Evolutionary conservation across 169 alveolate species (phyloP), one percentile per base, ranked within the genome.

Genomic region (Eimeria sp.): DNA sequence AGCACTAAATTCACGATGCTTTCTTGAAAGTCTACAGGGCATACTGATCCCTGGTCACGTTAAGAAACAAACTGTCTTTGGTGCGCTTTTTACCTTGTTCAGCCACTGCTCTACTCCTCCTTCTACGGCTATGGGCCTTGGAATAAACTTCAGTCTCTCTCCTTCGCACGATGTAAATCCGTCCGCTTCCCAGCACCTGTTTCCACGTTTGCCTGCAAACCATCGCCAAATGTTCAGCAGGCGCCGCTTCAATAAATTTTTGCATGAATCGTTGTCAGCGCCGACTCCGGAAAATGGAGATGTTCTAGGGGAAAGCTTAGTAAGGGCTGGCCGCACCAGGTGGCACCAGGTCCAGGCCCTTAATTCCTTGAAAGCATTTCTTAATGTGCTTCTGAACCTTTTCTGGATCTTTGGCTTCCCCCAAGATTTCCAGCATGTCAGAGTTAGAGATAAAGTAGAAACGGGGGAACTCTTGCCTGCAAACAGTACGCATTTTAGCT

Each of bases 371-470:
- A 95, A 99, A 99, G 95, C 99, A 98, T 97, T 99, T 99, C 95
- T 98, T 98, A 91, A 99, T 98, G 97, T 99, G 99, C 95, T 98
- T 98, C 97, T 98, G 99, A 52, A 99, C 98, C 87, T 97, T 97
- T 90, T 97, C 98, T 3, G 99, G 99, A 91, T 98, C 99, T 95
- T 98, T 98, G n/a, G 99, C 97, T 95, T 99, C 98, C 54, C 99
- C 99, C 71, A 99, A 96, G 77, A 99, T 98, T 95, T 98, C 99
- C 85, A 99, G 98, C 94, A 99, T 97, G 96, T 99, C 99, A 95
- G 99, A 99, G 96, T 99, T 99, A 60, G 99, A 99, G 72, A 99
- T 97, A 97, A 99, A 99, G 97, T 99, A 99, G 97, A 99, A 99
- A 88, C 99, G 98, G 43, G 99, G 99, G 98, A 99, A 99, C 76